These are phyloP conservation scores for Hymenoscyphus fructigenus DNA, from an alignment of 2,329 filamentous ascomycete genomes.

Conservation along the genomic window DNA sequence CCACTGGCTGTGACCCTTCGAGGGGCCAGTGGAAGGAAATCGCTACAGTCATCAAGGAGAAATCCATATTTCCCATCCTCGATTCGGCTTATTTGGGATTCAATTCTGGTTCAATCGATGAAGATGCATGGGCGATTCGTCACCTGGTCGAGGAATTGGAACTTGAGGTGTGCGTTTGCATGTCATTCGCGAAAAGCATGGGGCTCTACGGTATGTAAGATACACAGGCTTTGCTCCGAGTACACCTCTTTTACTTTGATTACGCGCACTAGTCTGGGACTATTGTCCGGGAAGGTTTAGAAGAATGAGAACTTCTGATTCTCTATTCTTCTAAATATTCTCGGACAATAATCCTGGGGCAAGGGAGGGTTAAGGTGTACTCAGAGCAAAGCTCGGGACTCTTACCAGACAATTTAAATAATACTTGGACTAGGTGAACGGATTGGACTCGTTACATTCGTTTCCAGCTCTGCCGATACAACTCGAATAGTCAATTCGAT, in stretches of 20 bases:
- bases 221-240: too few relatives aligned
- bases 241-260: too few relatives aligned
- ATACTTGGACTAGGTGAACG: slow-evolving; percentile 19
- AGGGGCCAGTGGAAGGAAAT: slow-evolving; percentile 37
- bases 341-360: too few relatives aligned
- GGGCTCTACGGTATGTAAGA: slow-evolving; percentile 44
- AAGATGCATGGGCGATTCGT: slow-evolving; percentile 37
- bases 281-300: too few relatives aligned
- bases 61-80: slow-evolving; percentile 35
- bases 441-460: slow-evolving; percentile 25
- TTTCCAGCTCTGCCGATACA: slow-evolving; percentile 23
- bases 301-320: too few relatives aligned
- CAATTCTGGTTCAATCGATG: slow-evolving; percentile 34
- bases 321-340: too few relatives aligned
- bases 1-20: slow-evolving; percentile 43
- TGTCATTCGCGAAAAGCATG: slow-evolving; percentile 64
- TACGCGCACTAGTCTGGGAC: too few relatives aligned
- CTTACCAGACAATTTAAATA: slow-evolving; percentile 16
- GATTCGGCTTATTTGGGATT: slow-evolving; percentile 39
- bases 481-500: slow-evolving; percentile 31
- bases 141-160: slow-evolving; percentile 37
- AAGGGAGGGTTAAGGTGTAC: too few relatives aligned
- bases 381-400: too few relatives aligned
- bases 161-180: slow-evolving; percentile 54
- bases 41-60: slow-evolving; percentile 26